Percentiles rank a stretch among this genome's conserved stretches.
Conservation (phyloP, 2,329 filamentous ascomycete species). For the Colletotrichum sp. region DNA sequence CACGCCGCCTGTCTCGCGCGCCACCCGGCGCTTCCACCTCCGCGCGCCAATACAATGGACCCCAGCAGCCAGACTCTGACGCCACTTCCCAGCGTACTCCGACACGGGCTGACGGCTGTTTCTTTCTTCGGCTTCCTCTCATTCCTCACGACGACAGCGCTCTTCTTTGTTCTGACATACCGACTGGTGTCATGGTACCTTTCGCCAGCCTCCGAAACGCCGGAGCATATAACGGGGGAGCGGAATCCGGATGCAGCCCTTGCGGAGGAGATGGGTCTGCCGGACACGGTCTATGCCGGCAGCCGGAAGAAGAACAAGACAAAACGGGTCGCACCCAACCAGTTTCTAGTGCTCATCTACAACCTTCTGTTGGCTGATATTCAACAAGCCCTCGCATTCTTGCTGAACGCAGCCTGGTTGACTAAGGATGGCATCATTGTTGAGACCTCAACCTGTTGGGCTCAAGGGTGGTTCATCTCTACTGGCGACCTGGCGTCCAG, state of each 20-base stretch:
- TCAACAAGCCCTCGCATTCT: conserved; percentile 60
- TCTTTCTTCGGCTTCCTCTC: conserved; percentile 40
- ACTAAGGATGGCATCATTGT: conserved; percentile 51
- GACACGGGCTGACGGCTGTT: conserved; percentile 40
- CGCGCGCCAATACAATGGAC: conserved; percentile 5
- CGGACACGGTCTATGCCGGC: conserved; percentile 27
- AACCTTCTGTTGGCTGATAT: conserved; percentile 66
- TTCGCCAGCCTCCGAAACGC: conserved; percentile 22
- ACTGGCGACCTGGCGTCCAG: conserved; percentile 63
- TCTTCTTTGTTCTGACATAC: conserved; percentile 38
- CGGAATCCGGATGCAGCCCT: conserved; percentile 35
- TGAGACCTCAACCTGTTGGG: conserved; percentile 51
- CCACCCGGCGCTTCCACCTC: not conserved
- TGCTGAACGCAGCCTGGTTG: conserved; percentile 60
- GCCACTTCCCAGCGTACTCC: conserved; percentile 38
- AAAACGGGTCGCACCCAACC: conserved; percentile 42
- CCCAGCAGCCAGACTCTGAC: conserved; percentile 28
- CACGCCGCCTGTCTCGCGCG: not conserved
- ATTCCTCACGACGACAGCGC: conserved; percentile 34
- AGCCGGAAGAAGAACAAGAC: conserved; percentile 16
- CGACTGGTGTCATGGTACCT: conserved; percentile 40
- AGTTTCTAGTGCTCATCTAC: conserved; percentile 65
- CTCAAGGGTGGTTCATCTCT: conserved; percentile 63
- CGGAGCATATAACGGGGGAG: conserved; percentile 29
- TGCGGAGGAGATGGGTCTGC: conserved; percentile 24